Percentiles rank a stretch among this genome's conserved stretches.
Evolutionary conservation across 768 basidiomycete species (phyloP).

Genomic region (Russula virescens): DNA sequence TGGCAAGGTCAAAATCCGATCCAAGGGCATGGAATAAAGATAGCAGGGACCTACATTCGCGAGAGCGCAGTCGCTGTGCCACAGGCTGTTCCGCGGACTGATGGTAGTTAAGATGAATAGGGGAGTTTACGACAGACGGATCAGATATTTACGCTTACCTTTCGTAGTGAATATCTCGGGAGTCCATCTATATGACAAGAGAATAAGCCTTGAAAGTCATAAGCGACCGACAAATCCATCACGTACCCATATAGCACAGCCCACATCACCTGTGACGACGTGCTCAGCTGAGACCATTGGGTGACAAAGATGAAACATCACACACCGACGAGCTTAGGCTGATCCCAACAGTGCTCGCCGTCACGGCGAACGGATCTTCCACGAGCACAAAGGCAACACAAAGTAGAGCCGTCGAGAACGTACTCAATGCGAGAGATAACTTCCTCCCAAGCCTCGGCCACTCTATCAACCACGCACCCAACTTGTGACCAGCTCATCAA

Average conservation of each 20-base stretch:
- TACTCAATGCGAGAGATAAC: constrained; percentile 68
- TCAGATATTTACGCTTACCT: constrained; percentile 35
- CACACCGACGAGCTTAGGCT: constrained; percentile 68
- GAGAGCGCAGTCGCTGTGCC: constrained; percentile 84
- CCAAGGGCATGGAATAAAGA: background rate
- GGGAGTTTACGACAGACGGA: background rate
- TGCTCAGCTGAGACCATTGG: background rate
- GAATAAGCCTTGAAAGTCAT: background rate
- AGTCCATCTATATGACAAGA: constrained; percentile 50
- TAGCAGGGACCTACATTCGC: constrained; percentile 53
- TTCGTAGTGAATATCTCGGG: constrained; percentile 83
- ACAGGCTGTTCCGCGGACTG: constrained; percentile 82
- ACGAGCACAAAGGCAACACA: constrained; percentile 66
- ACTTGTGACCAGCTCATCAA: constrained; percentile 34
- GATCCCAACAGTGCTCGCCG: constrained; percentile 68
- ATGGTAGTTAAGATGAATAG: background rate
- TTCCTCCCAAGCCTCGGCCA: constrained; percentile 54
- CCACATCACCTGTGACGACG: constrained; percentile 53
- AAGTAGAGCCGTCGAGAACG: constrained; percentile 68
- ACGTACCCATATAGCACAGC: constrained; percentile 71
- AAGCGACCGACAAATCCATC: background rate
- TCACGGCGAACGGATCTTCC: constrained; percentile 49
- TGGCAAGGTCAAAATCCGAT: background rate
- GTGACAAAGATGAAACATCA: constrained; percentile 1
- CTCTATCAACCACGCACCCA: constrained; percentile 84